Evolutionary conservation across 164 flowering plant genomes (phyloP).

Genomic region (Tinospora cordifolia): DNA sequence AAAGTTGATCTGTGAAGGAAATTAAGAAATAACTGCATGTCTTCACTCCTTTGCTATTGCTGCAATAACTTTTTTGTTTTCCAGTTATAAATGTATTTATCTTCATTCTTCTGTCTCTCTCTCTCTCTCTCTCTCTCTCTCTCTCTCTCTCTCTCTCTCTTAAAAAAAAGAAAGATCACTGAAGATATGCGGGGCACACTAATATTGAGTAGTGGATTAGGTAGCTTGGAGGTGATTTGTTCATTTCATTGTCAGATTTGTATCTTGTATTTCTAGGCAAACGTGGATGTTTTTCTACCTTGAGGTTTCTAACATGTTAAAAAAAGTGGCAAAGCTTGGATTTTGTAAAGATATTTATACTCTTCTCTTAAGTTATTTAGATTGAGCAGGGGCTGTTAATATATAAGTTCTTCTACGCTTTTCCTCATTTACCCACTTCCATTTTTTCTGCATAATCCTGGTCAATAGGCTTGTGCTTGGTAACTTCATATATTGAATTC

Average conservation of each 20-base stretch:
- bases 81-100: too few relatives aligned
- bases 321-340: background rate
- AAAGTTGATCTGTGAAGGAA: too few relatives aligned
- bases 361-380: background rate
- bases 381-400: background rate
- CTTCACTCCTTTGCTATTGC: too few relatives aligned
- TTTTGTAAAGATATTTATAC: background rate
- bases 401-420: background rate
- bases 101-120: too few relatives aligned
- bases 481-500: too few relatives aligned
- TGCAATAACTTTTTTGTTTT: too few relatives aligned
- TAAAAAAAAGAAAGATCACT: background rate
- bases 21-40: too few relatives aligned
- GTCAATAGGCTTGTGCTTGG: too few relatives aligned
- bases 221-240: background rate
- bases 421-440: background rate
- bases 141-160: too few relatives aligned
- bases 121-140: too few relatives aligned
- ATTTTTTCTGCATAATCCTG: background rate
- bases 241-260: background rate
- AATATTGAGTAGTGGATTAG: background rate
- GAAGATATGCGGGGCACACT: background rate
- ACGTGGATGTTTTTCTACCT: background rate
- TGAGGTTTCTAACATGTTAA: background rate
- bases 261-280: background rate